These are phyloP conservation scores for Yamadazyma membranifaciens DNA, from an alignment of 1,139 yeast species.

Conservation along the genomic window DNA sequence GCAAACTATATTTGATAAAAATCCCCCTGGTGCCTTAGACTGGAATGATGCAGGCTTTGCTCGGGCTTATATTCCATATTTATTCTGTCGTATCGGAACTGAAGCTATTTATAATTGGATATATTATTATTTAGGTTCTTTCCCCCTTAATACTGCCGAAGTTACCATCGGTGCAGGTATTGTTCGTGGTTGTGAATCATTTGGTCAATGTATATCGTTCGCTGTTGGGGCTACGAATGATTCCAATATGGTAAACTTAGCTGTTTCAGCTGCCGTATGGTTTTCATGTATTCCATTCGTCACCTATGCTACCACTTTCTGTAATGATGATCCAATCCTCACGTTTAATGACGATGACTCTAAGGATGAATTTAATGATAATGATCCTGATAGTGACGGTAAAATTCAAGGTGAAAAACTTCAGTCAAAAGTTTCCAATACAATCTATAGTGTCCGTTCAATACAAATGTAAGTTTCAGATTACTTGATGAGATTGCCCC, in stretches of 20 bases:
- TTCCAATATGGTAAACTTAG: conserved; percentile 18
- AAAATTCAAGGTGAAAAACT: background rate
- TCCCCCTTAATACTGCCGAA: conserved; percentile 15
- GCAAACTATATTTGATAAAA: conserved; percentile 14
- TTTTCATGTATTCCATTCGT: conserved; percentile 15
- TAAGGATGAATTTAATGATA: background rate
- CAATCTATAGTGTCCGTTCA: background rate
- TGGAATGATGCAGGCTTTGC: conserved; percentile 17
- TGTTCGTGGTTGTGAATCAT: conserved; percentile 9
- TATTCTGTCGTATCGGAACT: conserved; percentile 17
- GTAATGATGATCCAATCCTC: background rate
- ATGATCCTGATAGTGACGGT: too few species aligned
- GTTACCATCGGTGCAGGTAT: conserved; percentile 12
- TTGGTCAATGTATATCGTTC: conserved; percentile 17
- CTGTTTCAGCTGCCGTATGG: conserved; percentile 19
- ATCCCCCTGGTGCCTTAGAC: conserved; percentile 16
- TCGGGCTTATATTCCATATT: conserved; percentile 19
- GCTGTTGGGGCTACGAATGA: conserved; percentile 18
- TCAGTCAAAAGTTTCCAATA: background rate
- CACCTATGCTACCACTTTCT: conserved; percentile 12
- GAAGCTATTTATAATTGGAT: conserved; percentile 22
- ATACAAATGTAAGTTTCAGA: too few species aligned
- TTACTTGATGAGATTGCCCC: too few species aligned
- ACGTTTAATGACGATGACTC: background rate
- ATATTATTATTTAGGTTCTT: conserved; percentile 21